A percentile compares a stretch with the other conserved stretches of the same genome.
These are phyloP conservation scores for Aspergillus awamori DNA, from an alignment of 2,329 filamentous ascomycete genomes.

Conservation along the genomic window DNA sequence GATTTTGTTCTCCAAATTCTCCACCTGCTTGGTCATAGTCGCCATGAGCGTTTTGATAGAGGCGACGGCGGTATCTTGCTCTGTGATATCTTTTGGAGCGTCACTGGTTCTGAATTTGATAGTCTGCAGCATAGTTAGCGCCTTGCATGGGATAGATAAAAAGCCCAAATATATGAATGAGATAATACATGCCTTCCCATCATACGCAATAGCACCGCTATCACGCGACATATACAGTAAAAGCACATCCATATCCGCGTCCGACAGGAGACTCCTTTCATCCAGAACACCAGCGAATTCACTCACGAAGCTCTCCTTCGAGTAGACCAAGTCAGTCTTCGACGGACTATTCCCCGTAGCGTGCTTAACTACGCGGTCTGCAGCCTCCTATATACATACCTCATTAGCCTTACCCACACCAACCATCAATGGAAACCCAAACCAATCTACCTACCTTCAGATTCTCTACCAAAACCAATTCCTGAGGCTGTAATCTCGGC, in stretches of 20 bases:
- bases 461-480: slow-evolving; percentile 57
- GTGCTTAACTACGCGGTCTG: slow-evolving; percentile 56
- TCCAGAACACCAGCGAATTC: slow-evolving; percentile 60
- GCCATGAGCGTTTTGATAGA: slow-evolving; percentile 74
- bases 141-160: not conserved
- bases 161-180: slow-evolving; percentile 3
- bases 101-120: slow-evolving; percentile 72
- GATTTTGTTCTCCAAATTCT: slow-evolving; percentile 62
- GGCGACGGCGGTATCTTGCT: slow-evolving; percentile 80
- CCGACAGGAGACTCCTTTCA: slow-evolving; percentile 55
- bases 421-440: not conserved
- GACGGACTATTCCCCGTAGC: slow-evolving; percentile 49
- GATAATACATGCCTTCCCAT: slow-evolving; percentile 44
- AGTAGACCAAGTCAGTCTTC: slow-evolving; percentile 68
- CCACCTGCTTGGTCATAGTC: slow-evolving; percentile 67
- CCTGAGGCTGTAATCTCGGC: slow-evolving; percentile 42
- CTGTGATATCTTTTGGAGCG: slow-evolving; percentile 60
- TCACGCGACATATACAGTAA: slow-evolving; percentile 71
- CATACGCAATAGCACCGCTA: slow-evolving; percentile 55
- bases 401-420: slow-evolving; percentile 22
- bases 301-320: slow-evolving; percentile 64
- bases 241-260: slow-evolving; percentile 69
- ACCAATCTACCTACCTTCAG: slow-evolving; percentile 52
- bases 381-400: slow-evolving; percentile 49
- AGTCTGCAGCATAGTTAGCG: slow-evolving; percentile 51